Percentiles rank a stretch among this genome's conserved stretches.
These are phyloP conservation scores for Aspergillus sclerotialis DNA, from an alignment of 2,329 filamentous ascomycete genomes.

Conservation along the genomic window DNA sequence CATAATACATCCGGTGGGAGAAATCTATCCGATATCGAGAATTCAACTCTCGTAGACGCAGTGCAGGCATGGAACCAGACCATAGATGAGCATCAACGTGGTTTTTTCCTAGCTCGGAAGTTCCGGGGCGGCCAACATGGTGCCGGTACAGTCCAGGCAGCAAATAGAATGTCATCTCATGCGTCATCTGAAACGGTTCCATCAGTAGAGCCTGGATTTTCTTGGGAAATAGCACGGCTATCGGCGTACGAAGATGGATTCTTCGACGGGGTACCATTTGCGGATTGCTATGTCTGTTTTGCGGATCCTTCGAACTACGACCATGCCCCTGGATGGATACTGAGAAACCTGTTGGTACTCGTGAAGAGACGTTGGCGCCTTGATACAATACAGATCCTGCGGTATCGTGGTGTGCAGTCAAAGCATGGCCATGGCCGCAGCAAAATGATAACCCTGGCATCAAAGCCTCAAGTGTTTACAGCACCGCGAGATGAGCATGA, in stretches of 20 bases:
- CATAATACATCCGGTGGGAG: constrained; percentile 14
- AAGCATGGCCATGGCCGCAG: constrained; percentile 75
- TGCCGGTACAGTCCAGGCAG: neutral
- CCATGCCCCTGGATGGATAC: constrained; percentile 82
- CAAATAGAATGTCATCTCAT: too few relatives aligned
- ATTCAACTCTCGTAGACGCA: constrained; percentile 68
- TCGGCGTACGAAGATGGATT: constrained; percentile 79
- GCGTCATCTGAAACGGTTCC: too few relatives aligned
- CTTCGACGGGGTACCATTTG: constrained; percentile 63
- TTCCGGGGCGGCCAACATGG: constrained; percentile 29
- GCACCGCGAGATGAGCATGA: constrained; percentile 5
- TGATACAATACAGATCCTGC: constrained; percentile 71
- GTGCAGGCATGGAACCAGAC: constrained; percentile 83
- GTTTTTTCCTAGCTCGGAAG: constrained; percentile 92
- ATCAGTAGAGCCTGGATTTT: constrained; percentile 47
- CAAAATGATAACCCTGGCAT: constrained; percentile 62
- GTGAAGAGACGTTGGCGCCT: constrained; percentile 76
- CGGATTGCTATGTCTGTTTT: constrained; percentile 78
- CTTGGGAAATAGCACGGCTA: constrained; percentile 72
- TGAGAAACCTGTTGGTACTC: constrained; percentile 81
- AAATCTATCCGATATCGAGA: constrained; percentile 60
- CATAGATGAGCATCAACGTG: constrained; percentile 76
- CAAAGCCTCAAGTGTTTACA: constrained; percentile 17
- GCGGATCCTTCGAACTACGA: constrained; percentile 88
- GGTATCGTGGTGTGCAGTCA: constrained; percentile 78